phyloP scores from a whole-genome alignment of 495 filamentous ascomycete genomes.

The Aspergillus nidulans region DNA sequence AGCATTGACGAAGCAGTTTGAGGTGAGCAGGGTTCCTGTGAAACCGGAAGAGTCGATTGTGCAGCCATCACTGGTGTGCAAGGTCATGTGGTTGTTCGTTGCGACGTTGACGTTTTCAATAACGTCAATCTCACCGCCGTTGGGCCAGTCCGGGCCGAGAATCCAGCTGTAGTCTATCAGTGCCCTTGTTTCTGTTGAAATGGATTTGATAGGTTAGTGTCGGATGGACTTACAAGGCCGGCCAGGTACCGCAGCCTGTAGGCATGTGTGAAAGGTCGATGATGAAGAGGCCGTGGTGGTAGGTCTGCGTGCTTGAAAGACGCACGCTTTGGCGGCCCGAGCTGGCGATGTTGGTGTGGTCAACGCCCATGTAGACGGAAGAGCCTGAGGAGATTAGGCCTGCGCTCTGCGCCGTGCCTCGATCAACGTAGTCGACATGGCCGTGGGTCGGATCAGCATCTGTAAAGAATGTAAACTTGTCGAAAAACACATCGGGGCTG shows the following conservation, averaged over 20 bases:
- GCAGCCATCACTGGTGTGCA: slow-evolving; percentile 62
- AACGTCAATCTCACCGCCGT: slow-evolving; percentile 68
- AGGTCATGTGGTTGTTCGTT: slow-evolving; percentile 55
- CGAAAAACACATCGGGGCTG: slow-evolving; percentile 42
- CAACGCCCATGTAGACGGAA: slow-evolving; percentile 42
- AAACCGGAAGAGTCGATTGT: slow-evolving; percentile 47
- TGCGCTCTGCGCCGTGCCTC: slow-evolving; percentile 42
- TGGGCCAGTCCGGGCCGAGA: slow-evolving; percentile 58
- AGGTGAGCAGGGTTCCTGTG: slow-evolving; percentile 29
- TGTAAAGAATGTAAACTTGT: slow-evolving; percentile 50
- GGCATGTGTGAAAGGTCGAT: slow-evolving; percentile 59
- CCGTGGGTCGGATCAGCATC: slow-evolving; percentile 62
- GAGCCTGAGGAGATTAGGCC: slow-evolving; percentile 51
- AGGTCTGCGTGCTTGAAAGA: slow-evolving; percentile 48
- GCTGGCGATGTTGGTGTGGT: slow-evolving; percentile 25
- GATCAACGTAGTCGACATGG: slow-evolving; percentile 60
- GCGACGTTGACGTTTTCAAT: slow-evolving; percentile 65
- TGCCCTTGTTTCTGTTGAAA: not conserved
- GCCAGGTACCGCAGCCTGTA: slow-evolving; percentile 54
- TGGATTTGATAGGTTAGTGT: not conserved
- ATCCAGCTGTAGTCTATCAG: slow-evolving; percentile 38
- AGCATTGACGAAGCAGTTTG: slow-evolving; percentile 52
- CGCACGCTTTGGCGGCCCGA: slow-evolving; percentile 56
- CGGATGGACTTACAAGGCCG: slow-evolving; percentile 50
- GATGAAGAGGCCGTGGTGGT: slow-evolving; percentile 55